A percentile compares a stretch with the other conserved stretches of the same genome.
phyloP scores from a whole-genome alignment of 805 yeast species.

The Teunomyces tritomae region DNA sequence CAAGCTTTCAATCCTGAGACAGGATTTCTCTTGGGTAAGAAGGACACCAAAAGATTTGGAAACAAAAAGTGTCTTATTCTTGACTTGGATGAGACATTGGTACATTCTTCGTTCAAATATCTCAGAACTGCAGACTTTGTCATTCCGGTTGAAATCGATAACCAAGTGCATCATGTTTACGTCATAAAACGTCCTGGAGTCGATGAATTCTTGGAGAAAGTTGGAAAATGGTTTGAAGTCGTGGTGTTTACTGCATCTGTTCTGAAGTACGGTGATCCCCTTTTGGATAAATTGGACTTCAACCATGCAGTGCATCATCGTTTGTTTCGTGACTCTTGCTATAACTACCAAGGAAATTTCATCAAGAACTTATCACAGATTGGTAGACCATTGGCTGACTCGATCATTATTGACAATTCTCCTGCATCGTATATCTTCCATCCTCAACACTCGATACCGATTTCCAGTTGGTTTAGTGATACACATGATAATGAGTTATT shows the following conservation, averaged over 20 bases:
- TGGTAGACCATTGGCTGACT: constrained; percentile 84
- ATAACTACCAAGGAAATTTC: constrained; percentile 89
- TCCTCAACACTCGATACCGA: constrained; percentile 97
- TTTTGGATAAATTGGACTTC: constrained; percentile 83
- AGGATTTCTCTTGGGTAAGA: constrained; percentile 63
- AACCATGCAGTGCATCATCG: constrained; percentile 80
- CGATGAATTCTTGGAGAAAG: constrained; percentile 81
- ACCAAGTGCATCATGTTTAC: constrained; percentile 87
- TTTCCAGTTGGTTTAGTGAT: constrained; percentile 97
- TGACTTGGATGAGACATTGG: constrained; percentile 94
- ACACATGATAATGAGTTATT: constrained; percentile 93
- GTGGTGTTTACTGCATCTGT: constrained; percentile 98
- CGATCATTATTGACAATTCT: constrained; percentile 91
- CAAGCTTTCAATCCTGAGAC: constrained; percentile 63
- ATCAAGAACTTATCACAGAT: constrained; percentile 91
- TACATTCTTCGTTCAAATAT: constrained; percentile 91
- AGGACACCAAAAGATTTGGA: constrained; percentile 43
- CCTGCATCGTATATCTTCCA: constrained; percentile 98
- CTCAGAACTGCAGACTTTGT: constrained; percentile 93
- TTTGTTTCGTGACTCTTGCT: constrained; percentile 91
- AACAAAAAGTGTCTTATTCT: constrained; percentile 82
- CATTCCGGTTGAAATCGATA: constrained; percentile 95
- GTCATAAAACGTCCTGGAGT: constrained; percentile 98
- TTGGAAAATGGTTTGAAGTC: constrained; percentile 86
- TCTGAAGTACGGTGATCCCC: constrained; percentile 92